Evolutionary conservation across 148 eudicot genomes (phyloP).

Genomic region (Dysphania ambrosioides): DNA sequence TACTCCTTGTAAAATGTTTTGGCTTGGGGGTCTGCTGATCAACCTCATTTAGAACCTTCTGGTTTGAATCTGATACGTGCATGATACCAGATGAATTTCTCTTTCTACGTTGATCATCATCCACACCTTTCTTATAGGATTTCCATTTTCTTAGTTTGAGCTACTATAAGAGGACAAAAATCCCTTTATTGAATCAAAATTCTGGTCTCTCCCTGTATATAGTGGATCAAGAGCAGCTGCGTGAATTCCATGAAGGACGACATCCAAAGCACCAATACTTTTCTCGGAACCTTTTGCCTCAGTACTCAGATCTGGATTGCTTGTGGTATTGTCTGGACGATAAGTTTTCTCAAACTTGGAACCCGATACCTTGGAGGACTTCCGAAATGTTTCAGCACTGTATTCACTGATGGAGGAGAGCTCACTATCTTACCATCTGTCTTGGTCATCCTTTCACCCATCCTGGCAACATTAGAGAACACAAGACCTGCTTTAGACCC

Average conservation of each 20-base stretch:
- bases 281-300: conserved; percentile 22
- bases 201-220: conserved; percentile 20
- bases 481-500: conserved; percentile 24
- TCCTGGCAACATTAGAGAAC: conserved; percentile 24
- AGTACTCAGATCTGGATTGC: conserved; percentile 13
- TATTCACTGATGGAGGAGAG: conserved; percentile 28
- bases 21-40: conserved; percentile 7
- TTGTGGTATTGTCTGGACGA: conserved; percentile 11
- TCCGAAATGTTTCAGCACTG: conserved; percentile 26
- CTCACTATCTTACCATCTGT: conserved; percentile 36
- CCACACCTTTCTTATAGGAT: conserved; percentile 11
- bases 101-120: conserved; percentile 14
- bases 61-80: conserved; percentile 5
- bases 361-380: conserved; percentile 16
- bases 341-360: conserved; percentile 11
- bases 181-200: conserved; percentile 30
- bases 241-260: conserved; percentile 39
- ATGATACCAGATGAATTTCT: conserved; percentile 21
- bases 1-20: conserved; percentile 7
- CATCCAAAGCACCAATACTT: conserved; percentile 27
- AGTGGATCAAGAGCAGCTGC: conserved; percentile 50
- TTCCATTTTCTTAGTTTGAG: conserved; percentile 36
- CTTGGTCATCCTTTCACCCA: conserved; percentile 36
- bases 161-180: conserved; percentile 49
- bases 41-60: conserved; percentile 13